A percentile compares a stretch with the other conserved stretches of the same genome.
Conservation (phyloP, 31 red algal species). For the Odonthalia washingtoniensis region DNA sequence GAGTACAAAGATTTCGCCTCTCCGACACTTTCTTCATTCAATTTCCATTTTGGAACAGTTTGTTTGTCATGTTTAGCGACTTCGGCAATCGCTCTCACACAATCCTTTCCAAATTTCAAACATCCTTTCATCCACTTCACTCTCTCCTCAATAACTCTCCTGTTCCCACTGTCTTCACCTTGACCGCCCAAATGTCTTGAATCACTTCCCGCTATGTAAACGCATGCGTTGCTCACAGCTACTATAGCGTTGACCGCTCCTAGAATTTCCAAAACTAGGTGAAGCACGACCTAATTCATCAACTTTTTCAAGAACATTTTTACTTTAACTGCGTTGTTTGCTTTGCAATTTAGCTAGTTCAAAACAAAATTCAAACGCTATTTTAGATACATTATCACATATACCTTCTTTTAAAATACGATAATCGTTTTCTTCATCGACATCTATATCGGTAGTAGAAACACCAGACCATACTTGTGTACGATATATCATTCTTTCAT, state of each 20-base stretch:
- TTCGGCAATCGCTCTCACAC: slow-evolving; percentile 63
- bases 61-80: slow-evolving; percentile 68
- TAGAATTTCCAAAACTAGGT: background rate
- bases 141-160: too few relatives aligned
- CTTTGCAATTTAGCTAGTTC: background rate
- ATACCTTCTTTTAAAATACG: background rate
- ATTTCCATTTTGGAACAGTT: background rate
- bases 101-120: slow-evolving; percentile 49
- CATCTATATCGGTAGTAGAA: background rate
- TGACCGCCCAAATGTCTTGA: too few relatives aligned
- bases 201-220: too few relatives aligned
- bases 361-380: background rate
- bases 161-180: too few relatives aligned
- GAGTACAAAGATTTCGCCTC: background rate
- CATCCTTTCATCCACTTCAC: too few relatives aligned
- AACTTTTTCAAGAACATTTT: too few relatives aligned
- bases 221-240: too few relatives aligned
- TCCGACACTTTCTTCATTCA: background rate
- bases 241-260: too few relatives aligned
- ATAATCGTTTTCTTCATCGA: background rate
- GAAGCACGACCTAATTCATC: background rate
- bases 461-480: background rate
- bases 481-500: slow-evolving; percentile 49
- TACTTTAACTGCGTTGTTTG: background rate
- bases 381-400: background rate